Conservation (phyloP, 345 rosid species). For the Populus euphratica region DNA sequence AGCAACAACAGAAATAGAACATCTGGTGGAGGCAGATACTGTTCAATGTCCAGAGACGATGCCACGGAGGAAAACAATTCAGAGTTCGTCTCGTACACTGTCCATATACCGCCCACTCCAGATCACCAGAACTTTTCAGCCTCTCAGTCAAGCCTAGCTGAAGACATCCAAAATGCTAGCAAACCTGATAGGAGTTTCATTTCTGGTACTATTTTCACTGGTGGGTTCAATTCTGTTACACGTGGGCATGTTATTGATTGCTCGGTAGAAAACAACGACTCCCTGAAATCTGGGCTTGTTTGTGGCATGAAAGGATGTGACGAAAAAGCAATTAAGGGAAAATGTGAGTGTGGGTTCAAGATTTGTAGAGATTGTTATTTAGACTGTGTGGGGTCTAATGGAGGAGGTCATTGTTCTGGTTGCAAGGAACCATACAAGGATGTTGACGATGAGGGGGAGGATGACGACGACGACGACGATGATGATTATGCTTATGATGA, state of each 20-base stretch:
- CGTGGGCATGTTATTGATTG: constrained; percentile 65
- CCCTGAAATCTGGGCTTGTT: constrained; percentile 31
- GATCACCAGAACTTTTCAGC: constrained; percentile 58
- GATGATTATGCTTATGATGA: constrained; percentile 35
- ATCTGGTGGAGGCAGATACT: constrained; percentile 58
- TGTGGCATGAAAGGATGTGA: constrained; percentile 78
- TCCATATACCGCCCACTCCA: constrained; percentile 76
- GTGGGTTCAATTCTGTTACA: constrained; percentile 66
- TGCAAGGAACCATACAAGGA: constrained; percentile 71
- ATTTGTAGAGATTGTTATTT: constrained; percentile 66
- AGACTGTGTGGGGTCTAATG: constrained; percentile 44
- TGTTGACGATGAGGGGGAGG: constrained; percentile 26
- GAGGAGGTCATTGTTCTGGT: constrained; percentile 63
- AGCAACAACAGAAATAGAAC: constrained; percentile 41
- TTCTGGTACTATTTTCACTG: constrained; percentile 63
- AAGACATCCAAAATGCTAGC: constrained; percentile 28
- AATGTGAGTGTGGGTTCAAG: constrained; percentile 66
- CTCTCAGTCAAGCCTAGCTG: constrained; percentile 46
- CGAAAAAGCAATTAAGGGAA: constrained; percentile 47
- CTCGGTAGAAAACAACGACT: constrained; percentile 37
- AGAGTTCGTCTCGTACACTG: constrained; percentile 60
- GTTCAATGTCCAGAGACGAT: constrained; percentile 49
- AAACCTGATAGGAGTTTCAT: constrained; percentile 42
- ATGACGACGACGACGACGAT: constrained; percentile 13
- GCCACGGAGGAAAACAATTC: constrained; percentile 40